Percentiles rank a stretch among this genome's conserved stretches.
Evolutionary conservation across 345 rosid genomes (phyloP).

Genomic region (Microcos paniculata): DNA sequence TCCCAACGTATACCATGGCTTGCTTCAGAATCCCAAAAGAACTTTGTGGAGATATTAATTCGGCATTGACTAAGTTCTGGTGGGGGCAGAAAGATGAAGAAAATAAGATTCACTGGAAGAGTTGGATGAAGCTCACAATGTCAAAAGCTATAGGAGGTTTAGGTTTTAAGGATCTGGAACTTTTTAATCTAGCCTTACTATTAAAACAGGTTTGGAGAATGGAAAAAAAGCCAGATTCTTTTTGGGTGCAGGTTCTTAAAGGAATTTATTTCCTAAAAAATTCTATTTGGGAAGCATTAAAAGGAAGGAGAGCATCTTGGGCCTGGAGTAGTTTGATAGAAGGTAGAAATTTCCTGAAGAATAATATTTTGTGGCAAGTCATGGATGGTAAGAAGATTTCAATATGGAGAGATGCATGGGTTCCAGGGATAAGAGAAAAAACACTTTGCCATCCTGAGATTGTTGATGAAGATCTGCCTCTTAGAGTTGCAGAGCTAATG

Average conservation of each 20-base stretch:
- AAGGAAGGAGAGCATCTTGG: background rate
- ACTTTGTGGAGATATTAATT: background rate
- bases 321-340: background rate
- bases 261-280: background rate
- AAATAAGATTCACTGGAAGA: background rate
- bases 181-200: background rate
- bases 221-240: background rate
- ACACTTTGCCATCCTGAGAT: no score
- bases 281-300: background rate
- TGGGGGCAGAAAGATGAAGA: background rate
- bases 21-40: no score
- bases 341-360: background rate
- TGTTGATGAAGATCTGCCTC: no score
- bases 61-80: background rate
- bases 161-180: background rate
- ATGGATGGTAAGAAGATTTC: no score
- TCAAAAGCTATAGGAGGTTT: background rate
- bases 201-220: background rate
- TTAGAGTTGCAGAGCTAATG: no score
- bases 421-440: no score
- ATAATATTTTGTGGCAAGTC: background rate
- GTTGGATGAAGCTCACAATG: background rate
- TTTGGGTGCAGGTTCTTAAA: background rate
- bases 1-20: no score
- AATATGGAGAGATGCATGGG: no score